Percentiles rank a stretch among this genome's conserved stretches.
Evolutionary conservation across 2,329 filamentous ascomycete species (phyloP).

Genomic region (Chaetomium strumarium): DNA sequence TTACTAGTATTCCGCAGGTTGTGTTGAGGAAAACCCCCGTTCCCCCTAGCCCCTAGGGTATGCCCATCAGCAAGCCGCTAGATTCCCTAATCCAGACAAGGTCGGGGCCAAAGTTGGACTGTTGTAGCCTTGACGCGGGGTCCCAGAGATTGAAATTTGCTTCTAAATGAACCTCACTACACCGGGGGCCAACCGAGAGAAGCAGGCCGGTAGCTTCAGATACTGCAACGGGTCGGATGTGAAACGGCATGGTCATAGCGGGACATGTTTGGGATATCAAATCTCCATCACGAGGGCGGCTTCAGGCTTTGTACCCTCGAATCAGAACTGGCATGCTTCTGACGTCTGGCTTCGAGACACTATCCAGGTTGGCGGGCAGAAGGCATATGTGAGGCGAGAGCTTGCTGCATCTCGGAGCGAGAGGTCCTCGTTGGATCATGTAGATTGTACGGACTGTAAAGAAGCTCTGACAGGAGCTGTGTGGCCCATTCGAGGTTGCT

Average conservation of each 20-base stretch:
- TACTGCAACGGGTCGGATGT: conserved; percentile 3
- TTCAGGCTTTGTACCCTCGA: neutral
- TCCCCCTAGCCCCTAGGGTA: conserved; percentile 1
- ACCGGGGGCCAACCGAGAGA: conserved; percentile 6
- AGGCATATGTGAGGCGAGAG: neutral
- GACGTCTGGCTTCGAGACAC: neutral
- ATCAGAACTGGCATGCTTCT: conserved; percentile 9
- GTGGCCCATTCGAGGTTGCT: conserved; percentile 5
- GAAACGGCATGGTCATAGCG: too few relatives aligned
- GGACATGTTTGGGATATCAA: too few relatives aligned
- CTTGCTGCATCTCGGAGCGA: neutral
- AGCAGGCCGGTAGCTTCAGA: neutral
- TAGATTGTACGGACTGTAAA: too few relatives aligned
- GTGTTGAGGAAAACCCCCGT: neutral
- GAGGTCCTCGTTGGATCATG: conserved; percentile 3
- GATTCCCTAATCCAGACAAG: conserved; percentile 2
- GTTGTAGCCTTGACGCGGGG: neutral
- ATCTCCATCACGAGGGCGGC: neutral
- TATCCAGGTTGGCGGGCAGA: conserved; percentile 8
- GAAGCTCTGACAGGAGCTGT: neutral
- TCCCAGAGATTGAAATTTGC: neutral
- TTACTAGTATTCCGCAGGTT: too few relatives aligned
- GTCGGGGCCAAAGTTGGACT: neutral
- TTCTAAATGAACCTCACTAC: conserved; percentile 7
- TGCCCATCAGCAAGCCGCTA: conserved; percentile 20